A percentile compares a stretch with the other conserved stretches of the same genome.
Conservation (phyloP, 2,329 filamentous ascomycete species). For the Eutypella sp. region DNA sequence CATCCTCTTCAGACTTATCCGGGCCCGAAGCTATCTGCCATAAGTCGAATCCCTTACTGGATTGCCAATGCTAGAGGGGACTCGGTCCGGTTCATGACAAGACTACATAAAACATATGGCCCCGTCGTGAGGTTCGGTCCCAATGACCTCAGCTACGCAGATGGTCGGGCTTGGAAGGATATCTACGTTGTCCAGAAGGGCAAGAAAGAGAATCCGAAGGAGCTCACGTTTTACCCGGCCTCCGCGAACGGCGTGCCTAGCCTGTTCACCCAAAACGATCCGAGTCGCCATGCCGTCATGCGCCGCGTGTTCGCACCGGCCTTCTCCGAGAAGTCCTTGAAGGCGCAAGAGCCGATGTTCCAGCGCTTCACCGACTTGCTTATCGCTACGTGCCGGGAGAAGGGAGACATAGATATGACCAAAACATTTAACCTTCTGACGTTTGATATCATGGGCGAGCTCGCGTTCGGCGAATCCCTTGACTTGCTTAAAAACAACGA, state of each 20-base stretch:
- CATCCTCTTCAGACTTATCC: conserved; percentile 19
- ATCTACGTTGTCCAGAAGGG: background rate
- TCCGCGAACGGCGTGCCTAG: background rate
- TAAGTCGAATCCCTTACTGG: conserved; percentile 22
- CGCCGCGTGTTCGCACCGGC: conserved; percentile 3
- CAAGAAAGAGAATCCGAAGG: conserved; percentile 1
- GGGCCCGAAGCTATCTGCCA: conserved; percentile 12
- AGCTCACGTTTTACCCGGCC: background rate
- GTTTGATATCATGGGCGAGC: conserved; percentile 9
- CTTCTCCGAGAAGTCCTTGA: conserved; percentile 6
- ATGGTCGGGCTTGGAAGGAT: conserved; percentile 1
- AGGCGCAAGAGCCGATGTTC: conserved; percentile 8
- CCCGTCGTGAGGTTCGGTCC: conserved; percentile 2
- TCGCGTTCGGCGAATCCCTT: conserved; percentile 7
- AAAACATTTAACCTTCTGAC: conserved; percentile 6
- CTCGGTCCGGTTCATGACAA: background rate
- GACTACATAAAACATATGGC: background rate
- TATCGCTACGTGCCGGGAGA: conserved; percentile 2
- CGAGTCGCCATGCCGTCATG: conserved; percentile 1
- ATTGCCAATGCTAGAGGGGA: background rate
- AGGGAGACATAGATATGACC: conserved; percentile 3
- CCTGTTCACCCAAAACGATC: conserved; percentile 5
- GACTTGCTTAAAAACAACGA: conserved; percentile 1
- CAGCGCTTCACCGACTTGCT: conserved; percentile 4
- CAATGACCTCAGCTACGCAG: conserved; percentile 1